Conservation (phyloP, 2,329 filamentous ascomycete species). For the Neophaeococcomyces aloes region DNA sequence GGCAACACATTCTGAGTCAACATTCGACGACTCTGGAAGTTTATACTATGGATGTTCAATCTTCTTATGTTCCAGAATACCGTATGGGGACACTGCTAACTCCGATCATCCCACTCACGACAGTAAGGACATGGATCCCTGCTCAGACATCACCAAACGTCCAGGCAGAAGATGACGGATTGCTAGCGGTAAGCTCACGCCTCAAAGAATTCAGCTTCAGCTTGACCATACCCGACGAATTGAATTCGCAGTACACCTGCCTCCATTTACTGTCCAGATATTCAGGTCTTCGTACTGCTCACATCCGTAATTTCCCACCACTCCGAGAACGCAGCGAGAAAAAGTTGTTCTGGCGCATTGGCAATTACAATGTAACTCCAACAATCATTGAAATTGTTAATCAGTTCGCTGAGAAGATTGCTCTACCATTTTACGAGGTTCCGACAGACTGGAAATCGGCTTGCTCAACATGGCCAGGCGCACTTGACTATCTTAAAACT, state of each 20-base stretch:
- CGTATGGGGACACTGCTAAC: not conserved
- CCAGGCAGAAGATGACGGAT: too few relatives aligned
- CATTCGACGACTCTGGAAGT: not conserved
- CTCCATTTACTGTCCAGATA: slow-evolving; percentile 2
- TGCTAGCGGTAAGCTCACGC: not conserved
- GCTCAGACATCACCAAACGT: not conserved
- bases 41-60: not conserved
- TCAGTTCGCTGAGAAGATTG: slow-evolving; percentile 1
- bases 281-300: not conserved
- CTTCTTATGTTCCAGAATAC: not conserved
- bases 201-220: not conserved
- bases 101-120: not conserved
- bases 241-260: not conserved
- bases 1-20: not conserved
- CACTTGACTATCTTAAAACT: not conserved
- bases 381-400: not conserved
- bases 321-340: not conserved
- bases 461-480: not conserved
- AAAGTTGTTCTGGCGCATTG: not conserved
- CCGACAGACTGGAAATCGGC: not conserved
- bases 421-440: slow-evolving; percentile 1
- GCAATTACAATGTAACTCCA: not conserved
- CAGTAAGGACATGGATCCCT: not conserved
- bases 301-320: slow-evolving; percentile 6
- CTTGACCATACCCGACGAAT: not conserved